phyloP scores from a whole-genome alignment of 1,284 basidiomycete genomes.

The Leccinum laetum region DNA sequence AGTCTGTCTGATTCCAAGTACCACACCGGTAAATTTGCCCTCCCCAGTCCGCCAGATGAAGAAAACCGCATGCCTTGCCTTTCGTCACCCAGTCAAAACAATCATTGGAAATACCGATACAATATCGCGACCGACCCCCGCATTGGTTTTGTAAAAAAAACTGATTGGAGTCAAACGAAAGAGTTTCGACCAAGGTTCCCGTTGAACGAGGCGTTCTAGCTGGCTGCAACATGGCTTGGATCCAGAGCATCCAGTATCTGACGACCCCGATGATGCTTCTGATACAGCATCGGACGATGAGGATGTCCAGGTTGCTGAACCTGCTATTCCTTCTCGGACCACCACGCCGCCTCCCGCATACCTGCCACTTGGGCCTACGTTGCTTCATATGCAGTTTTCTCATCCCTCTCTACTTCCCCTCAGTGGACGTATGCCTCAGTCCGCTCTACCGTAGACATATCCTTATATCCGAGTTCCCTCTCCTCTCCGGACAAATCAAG shows the following conservation, averaged over 20 bases:
- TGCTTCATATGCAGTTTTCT: constrained; percentile 65
- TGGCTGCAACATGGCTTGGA: constrained; percentile 44
- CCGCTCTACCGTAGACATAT: no score
- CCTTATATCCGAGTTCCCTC: no score
- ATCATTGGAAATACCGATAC: constrained; percentile 53
- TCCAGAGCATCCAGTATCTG: constrained; percentile 16
- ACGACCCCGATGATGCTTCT: constrained; percentile 30
- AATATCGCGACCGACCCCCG: constrained; percentile 63
- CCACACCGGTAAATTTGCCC: constrained; percentile 69
- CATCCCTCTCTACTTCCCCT: constrained; percentile 59
- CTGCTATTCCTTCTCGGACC: constrained; percentile 47
- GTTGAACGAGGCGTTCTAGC: constrained; percentile 32
- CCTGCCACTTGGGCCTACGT: constrained; percentile 63
- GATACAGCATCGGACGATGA: constrained; percentile 41
- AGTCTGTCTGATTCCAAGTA: constrained; percentile 69
- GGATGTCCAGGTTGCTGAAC: constrained; percentile 32
- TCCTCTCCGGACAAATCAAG: no score
- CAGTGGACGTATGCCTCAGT: constrained; percentile 35
- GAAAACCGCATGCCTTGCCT: constrained; percentile 34
- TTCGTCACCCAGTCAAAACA: constrained; percentile 16
- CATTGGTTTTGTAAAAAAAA: constrained; percentile 58
- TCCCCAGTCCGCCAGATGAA: constrained; percentile 61
- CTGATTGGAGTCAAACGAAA: constrained; percentile 69
- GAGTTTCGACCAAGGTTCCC: constrained; percentile 31
- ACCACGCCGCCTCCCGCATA: constrained; percentile 69